These are phyloP conservation scores for Amanita molliuscula DNA, from an alignment of 768 basidiomycete species.

Conservation along the genomic window DNA sequence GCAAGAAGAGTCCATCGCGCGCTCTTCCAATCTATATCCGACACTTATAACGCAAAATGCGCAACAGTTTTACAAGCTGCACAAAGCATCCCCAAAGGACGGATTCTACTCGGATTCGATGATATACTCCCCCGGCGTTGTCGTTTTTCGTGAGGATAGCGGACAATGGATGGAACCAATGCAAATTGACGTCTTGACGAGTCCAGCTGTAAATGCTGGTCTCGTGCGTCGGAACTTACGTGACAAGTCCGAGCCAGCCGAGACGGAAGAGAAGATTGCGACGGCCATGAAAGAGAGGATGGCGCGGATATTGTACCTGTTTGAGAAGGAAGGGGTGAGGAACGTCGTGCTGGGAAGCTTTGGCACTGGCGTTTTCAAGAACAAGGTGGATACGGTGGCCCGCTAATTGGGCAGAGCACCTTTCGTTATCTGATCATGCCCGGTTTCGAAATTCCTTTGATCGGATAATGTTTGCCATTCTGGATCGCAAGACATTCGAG, in stretches of 20 bases:
- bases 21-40: constrained; percentile 61
- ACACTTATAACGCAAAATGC: constrained; percentile 47
- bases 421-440: constrained; percentile 34
- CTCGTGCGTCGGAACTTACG: constrained; percentile 22
- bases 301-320: constrained; percentile 53
- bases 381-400: constrained; percentile 48
- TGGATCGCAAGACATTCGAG: constrained; percentile 19
- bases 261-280: constrained; percentile 30
- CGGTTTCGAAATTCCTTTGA: constrained; percentile 52
- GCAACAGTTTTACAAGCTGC: constrained; percentile 52
- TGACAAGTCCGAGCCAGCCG: constrained; percentile 13
- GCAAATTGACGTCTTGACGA: constrained; percentile 56
- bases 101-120: constrained; percentile 74
- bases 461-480: constrained; percentile 56
- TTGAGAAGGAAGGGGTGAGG: constrained; percentile 48
- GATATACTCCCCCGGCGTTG: constrained; percentile 59
- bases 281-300: constrained; percentile 59
- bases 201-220: constrained; percentile 67
- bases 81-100: constrained; percentile 33
- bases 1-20: constrained; percentile 75
- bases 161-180: constrained; percentile 48
- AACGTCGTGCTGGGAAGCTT: constrained; percentile 65
- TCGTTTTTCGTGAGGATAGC: constrained; percentile 52
- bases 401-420: constrained; percentile 54
- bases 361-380: constrained; percentile 71